Conservation (phyloP, 1,284 basidiomycete genomes). For the Mycena citricolor region DNA sequence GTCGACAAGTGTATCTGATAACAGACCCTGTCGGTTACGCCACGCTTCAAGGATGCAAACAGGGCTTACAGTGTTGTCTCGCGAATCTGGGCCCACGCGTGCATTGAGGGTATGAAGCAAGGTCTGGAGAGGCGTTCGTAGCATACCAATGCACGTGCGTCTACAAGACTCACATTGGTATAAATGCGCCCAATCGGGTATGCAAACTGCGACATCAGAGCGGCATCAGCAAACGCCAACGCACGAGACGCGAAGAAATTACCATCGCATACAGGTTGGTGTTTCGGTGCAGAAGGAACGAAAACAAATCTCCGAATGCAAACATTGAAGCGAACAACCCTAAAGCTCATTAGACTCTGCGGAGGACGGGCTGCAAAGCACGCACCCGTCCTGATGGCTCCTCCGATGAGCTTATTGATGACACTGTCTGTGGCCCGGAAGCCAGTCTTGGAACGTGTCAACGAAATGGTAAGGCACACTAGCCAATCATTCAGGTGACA, state of each 20-base stretch:
- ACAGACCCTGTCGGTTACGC: neutral
- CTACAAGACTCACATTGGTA: constrained; percentile 14
- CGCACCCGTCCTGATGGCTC: constrained; percentile 16
- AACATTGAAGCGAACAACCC: constrained; percentile 20
- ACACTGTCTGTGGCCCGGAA: constrained; percentile 18
- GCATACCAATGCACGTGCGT: neutral
- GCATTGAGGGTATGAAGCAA: constrained; percentile 19
- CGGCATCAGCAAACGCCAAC: no score
- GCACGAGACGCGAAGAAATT: neutral
- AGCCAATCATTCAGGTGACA: no score
- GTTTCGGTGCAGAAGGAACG: constrained; percentile 21
- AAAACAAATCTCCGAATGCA: constrained; percentile 17
- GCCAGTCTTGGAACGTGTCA: constrained; percentile 15
- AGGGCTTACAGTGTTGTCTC: constrained; percentile 13
- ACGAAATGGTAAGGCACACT: constrained; percentile 15
- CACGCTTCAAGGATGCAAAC: neutral
- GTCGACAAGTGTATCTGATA: constrained; percentile 13
- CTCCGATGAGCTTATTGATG: constrained; percentile 17
- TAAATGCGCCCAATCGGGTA: constrained; percentile 21
- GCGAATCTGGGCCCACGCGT: constrained; percentile 9
- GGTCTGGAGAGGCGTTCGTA: constrained; percentile 1
- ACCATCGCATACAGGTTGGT: constrained; percentile 21
- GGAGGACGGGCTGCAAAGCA: neutral
- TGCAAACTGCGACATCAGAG: constrained; percentile 17
- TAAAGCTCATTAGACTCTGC: neutral